Evolutionary conservation across 768 basidiomycete genomes (phyloP).

Genomic region (Leccinum rimulosum): DNA sequence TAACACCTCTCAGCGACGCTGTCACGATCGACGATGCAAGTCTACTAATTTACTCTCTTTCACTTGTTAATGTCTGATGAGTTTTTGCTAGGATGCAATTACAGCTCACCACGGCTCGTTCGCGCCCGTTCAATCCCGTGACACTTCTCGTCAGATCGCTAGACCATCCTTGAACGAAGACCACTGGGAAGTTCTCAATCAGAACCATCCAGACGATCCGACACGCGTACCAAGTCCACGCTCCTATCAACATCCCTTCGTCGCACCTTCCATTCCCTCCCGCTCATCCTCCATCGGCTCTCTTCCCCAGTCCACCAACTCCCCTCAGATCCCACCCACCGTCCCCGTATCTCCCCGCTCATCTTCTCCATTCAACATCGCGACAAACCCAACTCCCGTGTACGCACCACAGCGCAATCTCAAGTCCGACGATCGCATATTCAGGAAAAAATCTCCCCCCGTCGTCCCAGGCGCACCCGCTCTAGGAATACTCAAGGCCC

Average conservation of each 20-base stretch:
- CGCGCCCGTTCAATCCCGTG: constrained; percentile 4
- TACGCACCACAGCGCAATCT: constrained; percentile 17
- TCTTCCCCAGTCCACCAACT: constrained; percentile 40
- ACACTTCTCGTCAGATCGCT: constrained; percentile 17
- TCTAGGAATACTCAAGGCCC: constrained; percentile 36
- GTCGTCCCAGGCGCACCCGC: constrained; percentile 26
- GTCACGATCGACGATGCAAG: constrained; percentile 31
- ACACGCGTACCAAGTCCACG: constrained; percentile 21
- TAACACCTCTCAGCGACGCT: constrained; percentile 22
- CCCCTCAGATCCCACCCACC: constrained; percentile 34
- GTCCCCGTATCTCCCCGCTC: constrained; percentile 34
- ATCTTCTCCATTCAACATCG: constrained; percentile 45
- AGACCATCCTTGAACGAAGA: constrained; percentile 38
- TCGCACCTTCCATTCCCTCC: constrained; percentile 37
- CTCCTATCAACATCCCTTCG: constrained; percentile 26
- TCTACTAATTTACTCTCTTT: background rate
- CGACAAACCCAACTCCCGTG: constrained; percentile 21
- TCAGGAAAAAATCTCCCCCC: constrained; percentile 31
- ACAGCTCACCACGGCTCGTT: constrained; percentile 23
- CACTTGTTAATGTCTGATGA: background rate
- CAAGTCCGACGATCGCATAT: constrained; percentile 18
- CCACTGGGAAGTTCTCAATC: constrained; percentile 43
- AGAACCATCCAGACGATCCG: constrained; percentile 26
- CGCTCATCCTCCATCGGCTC: constrained; percentile 53
- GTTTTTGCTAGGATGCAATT: constrained; percentile 21